These are phyloP conservation scores for Phylloporus scabripes DNA, from an alignment of 768 basidiomycete species.

Conservation along the genomic window DNA sequence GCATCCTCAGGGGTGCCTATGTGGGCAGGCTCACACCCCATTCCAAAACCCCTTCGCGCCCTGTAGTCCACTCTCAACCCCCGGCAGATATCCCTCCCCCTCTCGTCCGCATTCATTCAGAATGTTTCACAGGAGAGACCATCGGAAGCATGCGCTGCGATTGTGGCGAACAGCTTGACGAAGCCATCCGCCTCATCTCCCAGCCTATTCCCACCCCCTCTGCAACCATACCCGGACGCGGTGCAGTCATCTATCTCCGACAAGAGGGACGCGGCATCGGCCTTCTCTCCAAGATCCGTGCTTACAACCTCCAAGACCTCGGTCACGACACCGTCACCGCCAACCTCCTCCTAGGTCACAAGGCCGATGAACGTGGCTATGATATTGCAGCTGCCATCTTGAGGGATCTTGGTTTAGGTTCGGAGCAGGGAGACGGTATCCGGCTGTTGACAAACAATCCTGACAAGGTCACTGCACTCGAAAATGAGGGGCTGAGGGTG, in stretches of 20 bases:
- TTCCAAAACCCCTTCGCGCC: constrained; percentile 41
- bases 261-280: constrained; percentile 99
- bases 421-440: constrained; percentile 51
- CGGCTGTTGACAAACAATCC: constrained; percentile 95
- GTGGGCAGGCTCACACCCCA: constrained; percentile 71
- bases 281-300: constrained; percentile 88
- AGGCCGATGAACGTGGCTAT: constrained; percentile 91
- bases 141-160: constrained; percentile 98
- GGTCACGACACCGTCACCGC: constrained; percentile 99
- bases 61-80: constrained; percentile 16
- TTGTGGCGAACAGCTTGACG: constrained; percentile 97
- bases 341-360: constrained; percentile 91
- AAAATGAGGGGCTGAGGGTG: constrained; percentile 74
- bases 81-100: constrained; percentile 53
- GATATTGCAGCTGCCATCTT: constrained; percentile 88
- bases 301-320: constrained; percentile 96
- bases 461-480: constrained; percentile 87
- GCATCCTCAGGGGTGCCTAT: constrained; percentile 91
- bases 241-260: constrained; percentile 90
- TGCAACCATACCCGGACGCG: constrained; percentile 68
- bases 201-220: constrained; percentile 51
- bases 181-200: constrained; percentile 88
- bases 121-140: constrained; percentile 98
- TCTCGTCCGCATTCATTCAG: constrained; percentile 92
- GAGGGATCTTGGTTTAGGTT: constrained; percentile 75